These are phyloP conservation scores for Gossypium aridum DNA, from an alignment of 441 rosid species.

Conservation along the genomic window DNA sequence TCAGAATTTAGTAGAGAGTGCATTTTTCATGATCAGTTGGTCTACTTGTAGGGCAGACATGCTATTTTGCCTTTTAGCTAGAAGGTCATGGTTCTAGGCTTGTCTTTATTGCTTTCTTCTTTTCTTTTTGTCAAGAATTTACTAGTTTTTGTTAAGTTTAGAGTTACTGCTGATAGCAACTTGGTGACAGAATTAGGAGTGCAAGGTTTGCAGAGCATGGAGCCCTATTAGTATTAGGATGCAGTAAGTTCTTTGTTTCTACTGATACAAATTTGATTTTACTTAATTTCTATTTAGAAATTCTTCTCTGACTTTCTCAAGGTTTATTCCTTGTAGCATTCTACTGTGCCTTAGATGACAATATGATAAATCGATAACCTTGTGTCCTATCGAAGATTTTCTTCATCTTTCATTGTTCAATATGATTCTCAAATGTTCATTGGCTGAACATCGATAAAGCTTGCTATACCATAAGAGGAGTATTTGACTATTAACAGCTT, in stretches of 20 bases:
- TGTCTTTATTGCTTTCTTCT: not conserved
- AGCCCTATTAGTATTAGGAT: not conserved
- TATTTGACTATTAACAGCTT: not conserved
- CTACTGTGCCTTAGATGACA: not conserved
- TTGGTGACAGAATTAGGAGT: not conserved
- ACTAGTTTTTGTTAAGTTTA: not conserved
- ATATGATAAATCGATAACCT: not conserved
- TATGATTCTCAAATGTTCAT: not conserved
- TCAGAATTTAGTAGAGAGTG: not conserved
- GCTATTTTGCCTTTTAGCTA: not conserved
- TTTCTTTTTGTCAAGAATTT: not conserved
- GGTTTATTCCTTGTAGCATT: not conserved
- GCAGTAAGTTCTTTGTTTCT: not conserved
- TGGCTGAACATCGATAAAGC: not conserved
- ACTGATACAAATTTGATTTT: not conserved
- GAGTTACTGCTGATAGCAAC: not conserved
- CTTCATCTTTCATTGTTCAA: not conserved
- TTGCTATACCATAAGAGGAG: not conserved
- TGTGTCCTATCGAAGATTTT: not conserved
- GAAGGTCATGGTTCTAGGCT: not conserved
- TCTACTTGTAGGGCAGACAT: not conserved
- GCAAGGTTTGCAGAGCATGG: not conserved
- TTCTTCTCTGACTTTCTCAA: not conserved
- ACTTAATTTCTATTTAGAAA: not conserved
- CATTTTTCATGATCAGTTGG: not conserved